Evolutionary conservation across 805 yeast species (phyloP).

Genomic region (Candida koratica): DNA sequence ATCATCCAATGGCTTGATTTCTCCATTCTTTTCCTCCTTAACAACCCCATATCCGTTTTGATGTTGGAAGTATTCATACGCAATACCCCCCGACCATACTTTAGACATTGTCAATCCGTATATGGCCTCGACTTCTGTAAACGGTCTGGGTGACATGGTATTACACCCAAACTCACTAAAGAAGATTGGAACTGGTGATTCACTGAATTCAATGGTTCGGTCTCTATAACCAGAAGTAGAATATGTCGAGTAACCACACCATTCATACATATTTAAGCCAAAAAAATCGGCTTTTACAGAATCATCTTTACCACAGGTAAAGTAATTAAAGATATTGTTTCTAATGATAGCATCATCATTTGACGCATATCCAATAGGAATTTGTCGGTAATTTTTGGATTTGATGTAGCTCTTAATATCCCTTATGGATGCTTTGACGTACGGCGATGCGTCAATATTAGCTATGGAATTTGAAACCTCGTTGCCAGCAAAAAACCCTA

Average conservation of each 20-base stretch:
- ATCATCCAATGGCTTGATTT: slow-evolving; percentile 25
- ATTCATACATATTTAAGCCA: slow-evolving; percentile 37
- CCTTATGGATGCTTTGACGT: slow-evolving; percentile 35
- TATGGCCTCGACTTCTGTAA: slow-evolving; percentile 35
- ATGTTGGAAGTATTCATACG: slow-evolving; percentile 35
- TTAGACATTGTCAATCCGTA: slow-evolving; percentile 30
- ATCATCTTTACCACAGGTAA: slow-evolving; percentile 25
- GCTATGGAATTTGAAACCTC: slow-evolving; percentile 32
- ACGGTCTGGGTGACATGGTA: slow-evolving; percentile 32
- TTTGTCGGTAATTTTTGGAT: slow-evolving; percentile 24
- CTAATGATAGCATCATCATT: slow-evolving; percentile 35
- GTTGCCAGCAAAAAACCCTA: slow-evolving; percentile 42
- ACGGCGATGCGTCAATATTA: slow-evolving; percentile 29
- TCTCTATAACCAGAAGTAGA: slow-evolving; percentile 36
- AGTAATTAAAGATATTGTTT: slow-evolving; percentile 25
- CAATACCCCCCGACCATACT: slow-evolving; percentile 40
- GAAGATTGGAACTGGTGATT: slow-evolving; percentile 33
- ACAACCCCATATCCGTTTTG: slow-evolving; percentile 36
- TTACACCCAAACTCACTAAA: slow-evolving; percentile 42
- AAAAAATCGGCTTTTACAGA: slow-evolving; percentile 28
- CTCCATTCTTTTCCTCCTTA: slow-evolving; percentile 23
- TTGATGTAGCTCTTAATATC: slow-evolving; percentile 29
- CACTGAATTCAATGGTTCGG: slow-evolving; percentile 26
- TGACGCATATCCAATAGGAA: slow-evolving; percentile 42
- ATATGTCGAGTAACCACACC: slow-evolving; percentile 40